Conservation (phyloP, 768 basidiomycete genomes). For the Russula ochroleuca region DNA sequence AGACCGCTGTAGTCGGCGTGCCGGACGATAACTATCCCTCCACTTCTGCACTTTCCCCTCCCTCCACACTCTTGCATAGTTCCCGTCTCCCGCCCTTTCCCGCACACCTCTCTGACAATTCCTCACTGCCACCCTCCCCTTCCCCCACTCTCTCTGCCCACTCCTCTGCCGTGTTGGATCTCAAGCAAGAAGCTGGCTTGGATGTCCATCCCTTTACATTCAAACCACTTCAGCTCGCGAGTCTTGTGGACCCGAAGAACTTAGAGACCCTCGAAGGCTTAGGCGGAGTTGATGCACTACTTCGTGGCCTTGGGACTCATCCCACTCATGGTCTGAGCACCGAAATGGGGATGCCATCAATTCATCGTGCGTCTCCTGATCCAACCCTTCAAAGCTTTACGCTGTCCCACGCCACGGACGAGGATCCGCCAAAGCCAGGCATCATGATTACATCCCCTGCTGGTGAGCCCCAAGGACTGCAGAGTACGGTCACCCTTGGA, state of each 20-base stretch:
- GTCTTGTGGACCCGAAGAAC: slow-evolving; percentile 86
- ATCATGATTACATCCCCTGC: slow-evolving; percentile 42
- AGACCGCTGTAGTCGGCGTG: slow-evolving; percentile 25
- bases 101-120: slow-evolving; percentile 38
- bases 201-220: slow-evolving; percentile 71
- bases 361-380: slow-evolving; percentile 9
- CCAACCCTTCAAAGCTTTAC: background rate
- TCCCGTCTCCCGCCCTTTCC: no score
- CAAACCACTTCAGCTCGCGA: slow-evolving; percentile 72
- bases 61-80: slow-evolving; percentile 30
- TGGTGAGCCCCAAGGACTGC: slow-evolving; percentile 30
- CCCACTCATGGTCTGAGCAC: slow-evolving; percentile 42
- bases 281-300: slow-evolving; percentile 65
- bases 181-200: slow-evolving; percentile 42
- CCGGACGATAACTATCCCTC: no score
- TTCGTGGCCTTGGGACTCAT: slow-evolving; percentile 72
- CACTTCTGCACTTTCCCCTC: background rate
- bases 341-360: background rate
- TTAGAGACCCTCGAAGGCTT: slow-evolving; percentile 58
- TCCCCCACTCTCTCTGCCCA: slow-evolving; percentile 69
- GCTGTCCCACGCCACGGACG: slow-evolving; percentile 27
- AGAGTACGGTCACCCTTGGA: slow-evolving; percentile 18
- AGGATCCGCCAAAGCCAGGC: slow-evolving; percentile 33
- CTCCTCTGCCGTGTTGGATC: slow-evolving; percentile 34
- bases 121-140: slow-evolving; percentile 46